A percentile compares a stretch with the other conserved stretches of the same genome.
phyloP scores from a whole-genome alignment of 1,284 basidiomycete species.

The Apiotrichum domesticum region DNA sequence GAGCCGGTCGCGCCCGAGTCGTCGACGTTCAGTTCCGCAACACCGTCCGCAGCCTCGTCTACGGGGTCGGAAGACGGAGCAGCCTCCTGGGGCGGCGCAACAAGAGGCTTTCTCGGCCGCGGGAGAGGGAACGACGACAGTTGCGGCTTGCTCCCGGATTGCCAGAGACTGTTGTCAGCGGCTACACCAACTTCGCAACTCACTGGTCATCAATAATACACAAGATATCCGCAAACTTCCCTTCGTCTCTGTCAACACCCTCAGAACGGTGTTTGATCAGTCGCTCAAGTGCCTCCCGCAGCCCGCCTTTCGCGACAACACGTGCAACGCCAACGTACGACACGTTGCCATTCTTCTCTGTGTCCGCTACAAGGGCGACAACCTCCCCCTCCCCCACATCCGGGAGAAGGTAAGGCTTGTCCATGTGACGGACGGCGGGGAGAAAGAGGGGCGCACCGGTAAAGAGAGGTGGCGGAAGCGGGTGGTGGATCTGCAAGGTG shows the following conservation, averaged over 20 bases:
- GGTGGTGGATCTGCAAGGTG: slow-evolving; percentile 37
- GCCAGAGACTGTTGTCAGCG: slow-evolving; percentile 37
- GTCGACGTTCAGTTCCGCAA: background rate
- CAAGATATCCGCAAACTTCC: slow-evolving; percentile 42
- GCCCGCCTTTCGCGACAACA: slow-evolving; percentile 36
- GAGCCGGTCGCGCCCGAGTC: slow-evolving; percentile 13
- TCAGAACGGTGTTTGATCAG: slow-evolving; percentile 18
- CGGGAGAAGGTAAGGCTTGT: slow-evolving; percentile 33
- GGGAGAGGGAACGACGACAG: slow-evolving; percentile 27
- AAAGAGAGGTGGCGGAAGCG: slow-evolving; percentile 44
- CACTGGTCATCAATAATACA: slow-evolving; percentile 44
- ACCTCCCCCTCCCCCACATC: slow-evolving; percentile 33
- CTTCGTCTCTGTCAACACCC: slow-evolving; percentile 36
- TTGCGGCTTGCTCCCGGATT: slow-evolving; percentile 32
- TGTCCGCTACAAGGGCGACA: slow-evolving; percentile 30
- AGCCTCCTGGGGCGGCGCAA: background rate
- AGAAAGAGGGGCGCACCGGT: slow-evolving; percentile 51
- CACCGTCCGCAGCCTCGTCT: background rate
- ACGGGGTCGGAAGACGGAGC: background rate
- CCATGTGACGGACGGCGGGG: slow-evolving; percentile 39
- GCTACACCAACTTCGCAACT: slow-evolving; percentile 10
- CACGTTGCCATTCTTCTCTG: slow-evolving; percentile 21
- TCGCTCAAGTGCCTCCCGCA: slow-evolving; percentile 33
- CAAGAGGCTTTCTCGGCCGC: slow-evolving; percentile 23
- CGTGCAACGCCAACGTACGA: slow-evolving; percentile 38